Percentiles rank a stretch among this genome's conserved stretches.
Evolutionary conservation across 2,329 filamentous ascomycete species (phyloP).

Genomic region (Pseudovirgaria hyperparasitica): DNA sequence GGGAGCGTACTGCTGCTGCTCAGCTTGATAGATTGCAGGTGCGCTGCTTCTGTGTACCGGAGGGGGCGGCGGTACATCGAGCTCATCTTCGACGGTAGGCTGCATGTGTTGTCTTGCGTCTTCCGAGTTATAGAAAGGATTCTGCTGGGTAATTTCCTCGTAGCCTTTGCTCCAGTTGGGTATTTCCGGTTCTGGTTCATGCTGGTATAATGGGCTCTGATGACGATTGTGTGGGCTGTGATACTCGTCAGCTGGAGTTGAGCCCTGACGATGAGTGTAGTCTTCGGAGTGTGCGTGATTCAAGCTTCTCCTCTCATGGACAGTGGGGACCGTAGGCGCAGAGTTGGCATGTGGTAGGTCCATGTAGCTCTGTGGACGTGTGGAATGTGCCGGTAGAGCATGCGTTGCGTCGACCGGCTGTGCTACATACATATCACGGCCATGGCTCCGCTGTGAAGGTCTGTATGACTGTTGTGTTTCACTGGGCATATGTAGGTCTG

Average conservation of each 20-base stretch:
- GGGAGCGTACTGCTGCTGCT: conserved; percentile 12
- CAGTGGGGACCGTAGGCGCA: conserved; percentile 27
- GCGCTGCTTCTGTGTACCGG: conserved; percentile 24
- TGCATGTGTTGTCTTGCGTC: conserved; percentile 41
- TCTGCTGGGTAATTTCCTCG: conserved; percentile 37
- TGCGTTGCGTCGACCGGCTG: conserved; percentile 17
- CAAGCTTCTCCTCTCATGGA: conserved; percentile 11
- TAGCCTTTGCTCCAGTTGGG: conserved; percentile 13
- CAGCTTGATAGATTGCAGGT: conserved; percentile 11
- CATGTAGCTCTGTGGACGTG: conserved; percentile 12
- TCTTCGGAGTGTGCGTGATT: conserved; percentile 10
- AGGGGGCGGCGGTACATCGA: conserved; percentile 36
- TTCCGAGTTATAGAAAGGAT: conserved; percentile 30
- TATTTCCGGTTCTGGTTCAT: too few relatives aligned
- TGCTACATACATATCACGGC: conserved; percentile 24
- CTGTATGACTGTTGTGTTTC: conserved; percentile 5
- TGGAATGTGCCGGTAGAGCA: conserved; percentile 8
- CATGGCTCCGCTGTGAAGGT: conserved; percentile 9
- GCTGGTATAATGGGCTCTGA: too few relatives aligned
- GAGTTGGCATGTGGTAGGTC: conserved; percentile 31
- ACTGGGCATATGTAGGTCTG: too few relatives aligned
- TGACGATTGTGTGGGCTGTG: conserved; percentile 5
- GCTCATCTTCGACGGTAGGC: conserved; percentile 51
- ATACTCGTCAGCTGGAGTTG: conserved; percentile 6
- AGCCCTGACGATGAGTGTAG: conserved; percentile 4